Evolutionary conservation across 257 asterid genomes (phyloP), one percentile per base, ranked within the genome.

Genomic region (Nicotiana benthamiana): DNA sequence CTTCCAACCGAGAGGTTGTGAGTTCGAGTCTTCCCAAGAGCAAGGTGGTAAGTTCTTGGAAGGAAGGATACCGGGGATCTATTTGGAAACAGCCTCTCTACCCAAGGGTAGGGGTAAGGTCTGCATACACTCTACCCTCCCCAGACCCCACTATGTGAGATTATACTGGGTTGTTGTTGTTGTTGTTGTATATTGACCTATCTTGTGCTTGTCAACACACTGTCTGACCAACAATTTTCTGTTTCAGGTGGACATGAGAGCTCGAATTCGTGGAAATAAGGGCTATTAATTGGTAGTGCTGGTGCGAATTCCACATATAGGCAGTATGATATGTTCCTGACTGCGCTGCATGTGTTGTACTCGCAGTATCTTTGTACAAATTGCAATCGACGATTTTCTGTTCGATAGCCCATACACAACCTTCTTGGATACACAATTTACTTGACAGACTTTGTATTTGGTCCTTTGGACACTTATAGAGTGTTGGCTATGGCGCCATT

Each of bases 211-310:
- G 16, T 74, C 61, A 24, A 74, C 61, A 48, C 24, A 24, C 20
- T 2, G 11, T 43, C 82, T 85, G 22, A 85, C 79, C 48, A 15
- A 61, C 36, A 16, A 30, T 43, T 9, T 40, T 27, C 59, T 36
- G 52, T 76, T 83, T 72, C 91, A 93, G 98, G 93, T 94, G 66
- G 98, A 94, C 89, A 94, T 94, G 98, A 90, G 97, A 90, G 93
- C 97, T 79, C 93, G 98, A 75, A 94, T 94, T 61, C 97, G 97
- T 34, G 98, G 98, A 88, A 94, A 94, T 87, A 94, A 94, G 83
- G 98, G 97, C 63, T 94, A 94, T 82, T 94, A 88, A 87, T 20
- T 18, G 28, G 65, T 68, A 60, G 77, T 40, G 20, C 46, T 15
- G 43, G 64, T 15, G 36, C 24, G 7, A 65, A 81, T 36, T 32